phyloP scores from a whole-genome alignment of 768 basidiomycete species.

The Lanmaoa pseudosensibilis region DNA sequence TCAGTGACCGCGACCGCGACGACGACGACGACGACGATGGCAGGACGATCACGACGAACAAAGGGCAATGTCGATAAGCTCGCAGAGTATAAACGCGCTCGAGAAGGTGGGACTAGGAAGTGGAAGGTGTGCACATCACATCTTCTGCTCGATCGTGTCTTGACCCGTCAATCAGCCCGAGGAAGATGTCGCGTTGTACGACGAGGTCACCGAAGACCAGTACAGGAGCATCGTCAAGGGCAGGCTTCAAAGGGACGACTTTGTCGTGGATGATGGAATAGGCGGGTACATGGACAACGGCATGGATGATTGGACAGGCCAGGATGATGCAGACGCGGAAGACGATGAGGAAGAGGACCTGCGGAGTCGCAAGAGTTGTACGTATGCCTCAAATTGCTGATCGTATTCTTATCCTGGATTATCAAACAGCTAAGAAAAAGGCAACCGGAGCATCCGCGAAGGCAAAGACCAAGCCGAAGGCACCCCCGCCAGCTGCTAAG shows the following conservation, averaged over 20 bases:
- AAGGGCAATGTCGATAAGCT: constrained; percentile 42
- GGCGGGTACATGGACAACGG: constrained; percentile 95
- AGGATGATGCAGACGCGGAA: constrained; percentile 54
- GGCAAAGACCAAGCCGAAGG: constrained; percentile 43
- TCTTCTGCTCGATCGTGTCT: constrained; percentile 1
- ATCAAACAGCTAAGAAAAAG: constrained; percentile 31
- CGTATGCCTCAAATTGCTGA: constrained; percentile 12
- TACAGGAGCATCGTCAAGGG: constrained; percentile 84
- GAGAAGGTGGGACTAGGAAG: constrained; percentile 58
- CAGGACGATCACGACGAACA: constrained; percentile 29
- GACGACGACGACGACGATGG: constrained; percentile 18
- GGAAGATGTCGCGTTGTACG: constrained; percentile 74
- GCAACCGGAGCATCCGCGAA: constrained; percentile 24
- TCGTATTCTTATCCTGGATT: constrained; percentile 6
- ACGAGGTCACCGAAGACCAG: constrained; percentile 87
- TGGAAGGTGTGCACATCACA: constrained; percentile 49
- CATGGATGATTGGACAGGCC: constrained; percentile 87
- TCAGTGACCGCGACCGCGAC: too few relatives aligned
- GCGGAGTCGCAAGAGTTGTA: constrained; percentile 42
- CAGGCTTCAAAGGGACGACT: constrained; percentile 85
- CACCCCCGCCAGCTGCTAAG: constrained; percentile 48
- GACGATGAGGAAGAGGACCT: constrained; percentile 45
- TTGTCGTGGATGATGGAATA: constrained; percentile 92
- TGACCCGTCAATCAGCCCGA: constrained; percentile 39
- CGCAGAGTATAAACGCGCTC: constrained; percentile 57